Evolutionary conservation across 108 stramenopile species (phyloP), one percentile per base, ranked within the genome.

Genomic region (Aurantiochytrium sp.): DNA sequence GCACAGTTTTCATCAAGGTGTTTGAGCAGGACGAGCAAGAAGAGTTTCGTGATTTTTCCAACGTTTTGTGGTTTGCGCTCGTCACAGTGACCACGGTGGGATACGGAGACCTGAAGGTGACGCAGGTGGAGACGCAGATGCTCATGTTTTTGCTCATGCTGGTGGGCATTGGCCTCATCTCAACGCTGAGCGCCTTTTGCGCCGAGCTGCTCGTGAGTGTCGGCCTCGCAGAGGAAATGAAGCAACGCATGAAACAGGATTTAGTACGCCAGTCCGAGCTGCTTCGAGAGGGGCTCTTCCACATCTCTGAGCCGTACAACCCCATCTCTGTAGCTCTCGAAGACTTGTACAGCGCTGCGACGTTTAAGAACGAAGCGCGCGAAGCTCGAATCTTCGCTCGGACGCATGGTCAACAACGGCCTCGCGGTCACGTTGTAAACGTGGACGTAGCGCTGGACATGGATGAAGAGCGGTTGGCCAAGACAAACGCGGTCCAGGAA

Each of bases 161-260:
- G 51, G 49, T 83, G 19, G 76, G 76, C 76, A 83, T 83, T 1
- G 76, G 76, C 3, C 76, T 83, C 3, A 83, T 83, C 51, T 83
- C 76, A 12, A 83, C 76, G 49, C n/a, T 83, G 25, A 83, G 76
- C 76, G 76, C 76, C 45, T 83, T 83, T 83, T 53, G 76, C 51
- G 76, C 76, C 49, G 76, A 83, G 28, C 45, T 21, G 0, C 19
- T 83, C 51, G 51, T 83, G 10, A 53, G 49, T 23, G 76, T 83
- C 10, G 76, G 76, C 19, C 12, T 53, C 6, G 51, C 76, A 6
- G 76, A 83, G 76, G 76, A 83, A 8, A 83, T 28, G 25, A 83
- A 83, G 51, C 76, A 28, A 19, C 49, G 28, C 23, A 83, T 83
- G 76, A 47, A 53, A 23, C 45, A 53, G n/a, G 76, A 83, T 3